phyloP scores from a whole-genome alignment of 495 filamentous ascomycete genomes.

The Astrothelium subdiscretum region DNA sequence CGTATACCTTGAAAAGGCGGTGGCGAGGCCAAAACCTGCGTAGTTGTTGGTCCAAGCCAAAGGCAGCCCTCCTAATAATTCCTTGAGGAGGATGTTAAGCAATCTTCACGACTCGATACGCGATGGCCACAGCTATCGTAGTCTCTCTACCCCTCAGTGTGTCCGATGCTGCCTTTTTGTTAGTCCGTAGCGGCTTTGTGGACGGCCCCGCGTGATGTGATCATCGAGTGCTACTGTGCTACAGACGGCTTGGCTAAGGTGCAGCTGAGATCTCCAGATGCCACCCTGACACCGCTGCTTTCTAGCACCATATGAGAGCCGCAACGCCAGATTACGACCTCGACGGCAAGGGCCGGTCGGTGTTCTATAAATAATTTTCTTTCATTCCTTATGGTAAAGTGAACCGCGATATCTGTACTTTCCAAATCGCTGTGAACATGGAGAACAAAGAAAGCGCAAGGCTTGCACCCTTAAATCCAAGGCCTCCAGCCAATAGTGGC shows the following conservation, averaged over 20 bases:
- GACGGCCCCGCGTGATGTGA: neutral
- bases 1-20: neutral
- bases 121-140: neutral
- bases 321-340: neutral
- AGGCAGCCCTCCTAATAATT: neutral
- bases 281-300: neutral
- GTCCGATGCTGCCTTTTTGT: neutral
- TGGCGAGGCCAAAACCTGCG: neutral
- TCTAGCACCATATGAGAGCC: neutral
- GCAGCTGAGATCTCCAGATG: conserved; percentile 1
- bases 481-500: neutral
- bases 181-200: neutral
- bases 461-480: neutral
- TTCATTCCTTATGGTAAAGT: neutral
- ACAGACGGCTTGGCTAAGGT: neutral
- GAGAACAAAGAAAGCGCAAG: neutral
- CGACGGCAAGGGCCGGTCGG: neutral
- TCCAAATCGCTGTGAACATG: neutral
- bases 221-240: neutral
- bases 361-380: neutral
- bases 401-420: neutral
- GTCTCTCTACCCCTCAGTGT: neutral
- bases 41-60: neutral
- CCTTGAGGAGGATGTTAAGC: neutral
- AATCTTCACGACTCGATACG: neutral